Percentiles rank a stretch among this genome's conserved stretches.
Evolutionary conservation across 2,329 filamentous ascomycete genomes (phyloP).

Genomic region (Epichloe aotearoae): DNA sequence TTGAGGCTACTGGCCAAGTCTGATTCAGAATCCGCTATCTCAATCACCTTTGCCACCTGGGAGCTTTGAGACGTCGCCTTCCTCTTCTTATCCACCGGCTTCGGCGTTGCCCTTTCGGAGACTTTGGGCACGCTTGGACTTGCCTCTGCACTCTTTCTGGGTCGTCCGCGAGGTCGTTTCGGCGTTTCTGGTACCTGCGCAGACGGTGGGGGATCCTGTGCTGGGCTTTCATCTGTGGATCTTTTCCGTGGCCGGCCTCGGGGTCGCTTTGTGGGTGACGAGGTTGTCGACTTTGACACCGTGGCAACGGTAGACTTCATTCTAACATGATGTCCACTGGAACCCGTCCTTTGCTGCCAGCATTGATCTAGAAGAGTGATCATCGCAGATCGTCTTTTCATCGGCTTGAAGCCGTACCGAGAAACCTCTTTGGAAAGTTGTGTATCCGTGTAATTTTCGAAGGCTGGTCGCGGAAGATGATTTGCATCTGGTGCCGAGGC

Average conservation of each 20-base stretch:
- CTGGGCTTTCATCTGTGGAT: conserved; percentile 10
- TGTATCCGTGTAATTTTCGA: conserved; percentile 45
- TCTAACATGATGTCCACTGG: conserved; percentile 9
- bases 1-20: conserved; percentile 19
- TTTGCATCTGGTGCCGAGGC: not conserved
- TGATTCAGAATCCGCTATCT: conserved; percentile 40
- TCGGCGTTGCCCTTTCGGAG: not conserved
- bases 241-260: conserved; percentile 23
- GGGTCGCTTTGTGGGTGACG: conserved; percentile 13
- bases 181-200: conserved; percentile 20
- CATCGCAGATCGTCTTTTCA: conserved; percentile 56
- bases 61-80: conserved; percentile 7
- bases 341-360: conserved; percentile 46
- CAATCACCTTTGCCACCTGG: conserved; percentile 16
- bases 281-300: not conserved
- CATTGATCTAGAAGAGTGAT: conserved; percentile 57
- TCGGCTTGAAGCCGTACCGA: conserved; percentile 57
- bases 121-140: conserved; percentile 6
- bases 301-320: conserved; percentile 2
- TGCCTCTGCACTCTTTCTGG: conserved; percentile 22
- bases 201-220: conserved; percentile 23
- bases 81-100: not conserved
- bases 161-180: conserved; percentile 26
- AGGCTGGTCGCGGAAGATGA: conserved; percentile 35
- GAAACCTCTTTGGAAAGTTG: conserved; percentile 50